Evolutionary conservation across 768 basidiomycete genomes (phyloP).

Genomic region (Rhodotorula diobovata): DNA sequence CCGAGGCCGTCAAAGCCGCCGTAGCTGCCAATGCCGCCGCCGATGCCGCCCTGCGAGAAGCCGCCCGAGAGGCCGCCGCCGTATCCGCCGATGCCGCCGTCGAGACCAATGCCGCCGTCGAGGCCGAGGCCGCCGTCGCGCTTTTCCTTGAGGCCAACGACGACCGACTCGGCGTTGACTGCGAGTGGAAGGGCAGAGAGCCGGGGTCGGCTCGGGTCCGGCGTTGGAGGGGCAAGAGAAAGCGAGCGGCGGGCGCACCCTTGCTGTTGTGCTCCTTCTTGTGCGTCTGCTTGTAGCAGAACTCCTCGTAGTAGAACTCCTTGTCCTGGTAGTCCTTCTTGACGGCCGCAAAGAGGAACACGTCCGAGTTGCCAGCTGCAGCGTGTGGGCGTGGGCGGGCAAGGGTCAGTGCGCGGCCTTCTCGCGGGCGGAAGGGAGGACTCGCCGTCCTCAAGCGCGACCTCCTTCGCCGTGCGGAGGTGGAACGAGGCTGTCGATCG

Average conservation of each 20-base stretch:
- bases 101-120: not conserved
- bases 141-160: constrained; percentile 1
- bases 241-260: not conserved
- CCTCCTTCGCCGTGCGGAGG: not conserved
- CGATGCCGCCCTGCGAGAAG: not conserved
- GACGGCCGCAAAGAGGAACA: not conserved
- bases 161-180: not conserved
- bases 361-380: not conserved
- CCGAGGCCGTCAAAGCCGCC: not conserved
- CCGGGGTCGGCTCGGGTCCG: not conserved
- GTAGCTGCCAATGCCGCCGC: not conserved
- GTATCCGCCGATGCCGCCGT: not conserved
- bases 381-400: not conserved
- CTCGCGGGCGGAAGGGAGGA: not conserved
- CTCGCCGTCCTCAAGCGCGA: not conserved
- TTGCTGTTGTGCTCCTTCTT: not conserved
- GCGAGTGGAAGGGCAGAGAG: not conserved
- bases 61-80: not conserved
- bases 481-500: not conserved
- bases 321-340: not conserved
- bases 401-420: not conserved
- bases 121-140: not conserved
- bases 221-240: not conserved
- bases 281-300: constrained; percentile 15
- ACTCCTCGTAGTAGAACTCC: constrained; percentile 16